Conservation (phyloP, 2,329 filamentous ascomycete genomes). For the Nemania sp. region DNA sequence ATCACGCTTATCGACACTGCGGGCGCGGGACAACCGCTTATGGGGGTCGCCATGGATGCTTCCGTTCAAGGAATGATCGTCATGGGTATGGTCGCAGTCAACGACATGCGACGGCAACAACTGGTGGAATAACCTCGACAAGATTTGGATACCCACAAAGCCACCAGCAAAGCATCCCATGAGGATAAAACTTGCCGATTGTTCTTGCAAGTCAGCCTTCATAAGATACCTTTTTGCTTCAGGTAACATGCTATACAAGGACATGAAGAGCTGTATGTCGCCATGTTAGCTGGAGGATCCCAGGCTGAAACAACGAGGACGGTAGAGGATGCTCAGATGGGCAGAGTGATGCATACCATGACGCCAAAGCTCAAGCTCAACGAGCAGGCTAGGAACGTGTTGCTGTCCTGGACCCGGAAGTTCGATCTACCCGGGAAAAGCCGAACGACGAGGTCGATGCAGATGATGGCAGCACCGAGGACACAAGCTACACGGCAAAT, state of each 20-base stretch:
- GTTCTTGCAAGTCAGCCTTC: constrained; percentile 68
- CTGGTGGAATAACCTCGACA: constrained; percentile 73
- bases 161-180: constrained; percentile 72
- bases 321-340: background rate
- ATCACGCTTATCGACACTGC: constrained; percentile 31
- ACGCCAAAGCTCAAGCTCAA: constrained; percentile 93
- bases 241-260: constrained; percentile 90
- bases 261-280: constrained; percentile 75
- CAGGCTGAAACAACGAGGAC: background rate
- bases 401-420: constrained; percentile 90
- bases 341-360: constrained; percentile 68
- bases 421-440: constrained; percentile 72
- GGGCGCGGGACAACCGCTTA: constrained; percentile 35
- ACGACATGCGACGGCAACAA: constrained; percentile 80
- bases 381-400: constrained; percentile 82
- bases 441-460: constrained; percentile 77
- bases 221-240: constrained; percentile 79
- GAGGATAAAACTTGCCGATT: constrained; percentile 69
- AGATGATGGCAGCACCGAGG: constrained; percentile 82
- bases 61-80: constrained; percentile 50
- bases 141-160: constrained; percentile 74
- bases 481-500: constrained; percentile 57
- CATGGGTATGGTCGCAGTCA: constrained; percentile 77
- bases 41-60: constrained; percentile 35
- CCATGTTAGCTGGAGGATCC: background rate